phyloP scores from a whole-genome alignment of 306 rosid genomes.

The Quercus bicolor region DNA sequence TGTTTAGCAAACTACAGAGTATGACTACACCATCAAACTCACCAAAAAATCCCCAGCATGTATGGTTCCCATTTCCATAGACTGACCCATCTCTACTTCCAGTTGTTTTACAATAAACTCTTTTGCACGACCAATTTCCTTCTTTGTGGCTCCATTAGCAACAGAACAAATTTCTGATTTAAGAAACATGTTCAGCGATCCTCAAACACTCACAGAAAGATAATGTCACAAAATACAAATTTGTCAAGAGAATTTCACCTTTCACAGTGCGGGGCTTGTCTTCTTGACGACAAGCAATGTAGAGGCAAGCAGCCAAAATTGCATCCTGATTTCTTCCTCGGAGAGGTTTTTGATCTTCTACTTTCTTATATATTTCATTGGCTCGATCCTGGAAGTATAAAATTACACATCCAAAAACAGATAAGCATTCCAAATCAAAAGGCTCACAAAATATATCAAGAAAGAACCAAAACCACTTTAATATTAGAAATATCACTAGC shows the following conservation, averaged over 20 bases:
- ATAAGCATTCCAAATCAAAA: too few species aligned
- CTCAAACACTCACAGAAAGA: constrained; percentile 44
- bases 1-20: neutral
- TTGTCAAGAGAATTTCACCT: constrained; percentile 43
- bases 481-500: neutral
- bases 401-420: neutral
- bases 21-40: constrained; percentile 19
- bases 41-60: constrained; percentile 98
- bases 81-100: constrained; percentile 85
- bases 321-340: constrained; percentile 99
- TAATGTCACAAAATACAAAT: neutral
- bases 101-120: constrained; percentile 94
- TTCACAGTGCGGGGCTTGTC: constrained; percentile 96
- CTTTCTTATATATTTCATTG: constrained; percentile 91
- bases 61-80: constrained; percentile 97
- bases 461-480: neutral
- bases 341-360: constrained; percentile 92
- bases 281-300: constrained; percentile 98
- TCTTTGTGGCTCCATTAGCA: constrained; percentile 97
- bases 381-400: constrained; percentile 73
- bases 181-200: constrained; percentile 55
- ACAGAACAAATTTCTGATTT: constrained; percentile 90
- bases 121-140: constrained; percentile 98
- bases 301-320: constrained; percentile 95
- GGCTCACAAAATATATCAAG: neutral